A percentile compares a stretch with the other conserved stretches of the same genome.
Evolutionary conservation across 106 monocot species (phyloP).

Genomic region (Dactylorhiza incarnata): DNA sequence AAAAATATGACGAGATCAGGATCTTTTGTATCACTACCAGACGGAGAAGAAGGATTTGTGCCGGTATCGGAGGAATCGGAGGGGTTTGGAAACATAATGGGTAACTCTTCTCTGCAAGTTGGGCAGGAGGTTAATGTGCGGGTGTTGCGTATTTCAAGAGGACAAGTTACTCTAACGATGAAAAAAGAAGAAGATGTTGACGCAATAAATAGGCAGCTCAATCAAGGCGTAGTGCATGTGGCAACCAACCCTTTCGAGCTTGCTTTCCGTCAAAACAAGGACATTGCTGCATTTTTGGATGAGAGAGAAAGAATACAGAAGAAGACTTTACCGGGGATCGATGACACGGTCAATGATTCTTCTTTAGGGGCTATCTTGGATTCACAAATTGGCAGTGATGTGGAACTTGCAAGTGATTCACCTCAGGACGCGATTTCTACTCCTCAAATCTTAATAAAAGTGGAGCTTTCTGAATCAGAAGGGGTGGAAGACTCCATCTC

Average conservation of each 20-base stretch:
- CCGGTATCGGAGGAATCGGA: conserved; percentile 74
- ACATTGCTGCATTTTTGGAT: conserved; percentile 64
- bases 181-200: conserved; percentile 80
- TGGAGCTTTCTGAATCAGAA: not conserved
- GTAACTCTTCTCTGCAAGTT: conserved; percentile 54
- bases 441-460: conserved; percentile 16
- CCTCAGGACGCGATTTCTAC: conserved; percentile 7
- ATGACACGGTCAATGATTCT: conserved; percentile 20
- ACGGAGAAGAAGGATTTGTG: conserved; percentile 91
- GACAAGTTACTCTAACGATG: conserved; percentile 79
- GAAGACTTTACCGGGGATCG: conserved; percentile 3
- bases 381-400: conserved; percentile 10
- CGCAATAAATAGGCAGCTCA: conserved; percentile 49
- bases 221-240: conserved; percentile 47
- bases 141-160: conserved; percentile 67
- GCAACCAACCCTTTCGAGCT: conserved; percentile 71
- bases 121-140: conserved; percentile 66
- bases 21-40: conserved; percentile 62
- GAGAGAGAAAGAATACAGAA: conserved; percentile 40
- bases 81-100: conserved; percentile 46
- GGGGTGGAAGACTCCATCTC: conserved; percentile 1
- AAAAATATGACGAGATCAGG: conserved; percentile 70
- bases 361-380: conserved; percentile 15
- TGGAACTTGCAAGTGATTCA: conserved; percentile 7
- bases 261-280: conserved; percentile 80